Base-by-base conservation (phyloP, 2,329 filamentous ascomycete genomes). In the Periconia digitata region DNA sequence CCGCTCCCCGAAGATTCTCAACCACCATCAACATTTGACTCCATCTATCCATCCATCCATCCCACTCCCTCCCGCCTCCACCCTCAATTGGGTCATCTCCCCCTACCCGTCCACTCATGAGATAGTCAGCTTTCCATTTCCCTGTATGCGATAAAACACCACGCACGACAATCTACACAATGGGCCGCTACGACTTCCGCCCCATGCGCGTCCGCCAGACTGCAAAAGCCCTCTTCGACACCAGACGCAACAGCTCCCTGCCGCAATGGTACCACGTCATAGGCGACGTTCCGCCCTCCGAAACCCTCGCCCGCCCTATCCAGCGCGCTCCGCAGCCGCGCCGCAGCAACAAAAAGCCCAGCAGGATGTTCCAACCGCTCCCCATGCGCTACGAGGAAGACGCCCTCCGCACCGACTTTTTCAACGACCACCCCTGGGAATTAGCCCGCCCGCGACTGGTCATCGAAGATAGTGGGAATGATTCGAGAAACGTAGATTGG, bases 401-500 rank as follows among this genome's bases (percentile, higher is more conserved):
- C 73, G 73, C 76, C 51, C 78, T 99, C 64, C 86, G 94, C 55
- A 79, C 75, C 58, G 83, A 85, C 22, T 99, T 97, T 76, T 99
- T 89, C 77, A 84, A 81, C 64, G 92, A 99, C 71, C 94, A 99
- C 70, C 94, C 94, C 5, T 99, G 94, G 94, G 94, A 99, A 74
- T 76, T 99, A 66, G 94, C 94, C 16, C 82, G 92, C 54, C 94
- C 94, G 46, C 82, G 90, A 59, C 79, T 96, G 49, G 78, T 99
- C 40, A 75, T 97, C 8, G 94, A 99, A 74, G 78, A 85, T 59
- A 87, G 92, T 63, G 94, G 94, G 44, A 88, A 87, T 67, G 92
- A 99, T 66, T 78, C 83, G 43, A 83, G 86, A 69, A 78, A 75
- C 46, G 85, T 84, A 62, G 84, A 96, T 71, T 97, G 92, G 92